Evolutionary conservation across 1,284 basidiomycete species (phyloP).

Genomic region (Butyriboletus pseudospeciosus): DNA sequence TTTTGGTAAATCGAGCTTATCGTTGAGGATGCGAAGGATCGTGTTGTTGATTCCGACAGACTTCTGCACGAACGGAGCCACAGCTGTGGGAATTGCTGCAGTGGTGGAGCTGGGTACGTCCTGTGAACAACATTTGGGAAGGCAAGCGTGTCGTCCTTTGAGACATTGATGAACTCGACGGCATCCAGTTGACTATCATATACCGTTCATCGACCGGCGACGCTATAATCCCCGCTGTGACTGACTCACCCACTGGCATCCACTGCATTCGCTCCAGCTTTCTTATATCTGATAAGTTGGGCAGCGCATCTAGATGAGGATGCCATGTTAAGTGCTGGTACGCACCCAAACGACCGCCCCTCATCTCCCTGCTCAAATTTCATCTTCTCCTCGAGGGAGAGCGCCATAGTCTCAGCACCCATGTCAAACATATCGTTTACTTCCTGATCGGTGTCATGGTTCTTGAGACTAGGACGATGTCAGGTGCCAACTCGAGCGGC

Average conservation of each 20-base stretch:
- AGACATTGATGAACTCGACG: conserved; percentile 62
- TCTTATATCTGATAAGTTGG: conserved; percentile 53
- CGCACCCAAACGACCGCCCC: conserved; percentile 59
- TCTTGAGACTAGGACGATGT: conserved; percentile 46
- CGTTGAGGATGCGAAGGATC: conserved; percentile 54
- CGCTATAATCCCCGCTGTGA: too few species aligned
- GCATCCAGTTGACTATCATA: conserved; percentile 39
- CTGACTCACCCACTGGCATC: conserved; percentile 50
- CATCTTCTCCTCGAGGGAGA: conserved; percentile 61
- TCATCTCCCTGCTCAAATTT: conserved; percentile 62
- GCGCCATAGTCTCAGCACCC: conserved; percentile 52
- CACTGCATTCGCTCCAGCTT: conserved; percentile 56
- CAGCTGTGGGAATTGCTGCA: conserved; percentile 44
- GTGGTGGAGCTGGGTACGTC: conserved; percentile 52
- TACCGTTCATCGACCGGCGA: neutral
- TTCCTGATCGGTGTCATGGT: conserved; percentile 55
- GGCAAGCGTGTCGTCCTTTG: conserved; percentile 61
- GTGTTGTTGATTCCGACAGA: conserved; percentile 54
- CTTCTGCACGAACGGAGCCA: conserved; percentile 55
- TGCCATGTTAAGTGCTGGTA: neutral
- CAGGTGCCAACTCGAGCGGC: neutral
- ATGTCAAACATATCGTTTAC: conserved; percentile 58
- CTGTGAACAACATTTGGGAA: conserved; percentile 51
- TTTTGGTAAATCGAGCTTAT: conserved; percentile 50
- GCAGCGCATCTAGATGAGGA: neutral